Evolutionary conservation across 139 green algal genomes (phyloP).

Genomic region (Picochlorum sp.): DNA sequence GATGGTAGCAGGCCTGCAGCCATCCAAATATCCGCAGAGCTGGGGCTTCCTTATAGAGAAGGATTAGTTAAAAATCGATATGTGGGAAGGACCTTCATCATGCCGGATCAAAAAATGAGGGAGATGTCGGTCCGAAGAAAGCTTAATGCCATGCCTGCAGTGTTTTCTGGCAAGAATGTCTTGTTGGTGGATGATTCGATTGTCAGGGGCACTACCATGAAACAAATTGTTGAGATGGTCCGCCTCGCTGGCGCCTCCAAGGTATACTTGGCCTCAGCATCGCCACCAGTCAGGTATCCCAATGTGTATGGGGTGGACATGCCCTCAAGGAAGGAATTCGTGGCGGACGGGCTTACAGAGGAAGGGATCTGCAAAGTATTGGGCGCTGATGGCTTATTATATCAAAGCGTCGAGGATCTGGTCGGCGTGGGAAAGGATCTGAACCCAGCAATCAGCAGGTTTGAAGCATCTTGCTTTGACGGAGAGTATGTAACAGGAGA

Average conservation of each 20-base stretch:
- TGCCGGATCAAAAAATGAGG: slow-evolving; percentile 86
- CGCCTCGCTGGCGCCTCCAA: slow-evolving; percentile 77
- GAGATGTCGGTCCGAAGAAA: slow-evolving; percentile 85
- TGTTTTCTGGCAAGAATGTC: slow-evolving; percentile 84
- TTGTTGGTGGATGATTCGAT: slow-evolving; percentile 99
- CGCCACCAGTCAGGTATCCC: slow-evolving; percentile 83
- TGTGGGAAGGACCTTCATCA: slow-evolving; percentile 99
- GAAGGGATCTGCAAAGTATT: slow-evolving; percentile 65
- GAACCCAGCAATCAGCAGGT: slow-evolving; percentile 74
- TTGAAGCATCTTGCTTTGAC: slow-evolving; percentile 90
- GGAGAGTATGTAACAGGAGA: slow-evolving; percentile 77
- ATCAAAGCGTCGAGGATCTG: slow-evolving; percentile 79
- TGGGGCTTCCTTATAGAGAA: slow-evolving; percentile 88
- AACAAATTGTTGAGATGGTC: slow-evolving; percentile 94
- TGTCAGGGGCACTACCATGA: slow-evolving; percentile 93
- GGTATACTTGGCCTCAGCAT: slow-evolving; percentile 92
- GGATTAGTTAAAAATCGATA: slow-evolving; percentile 97
- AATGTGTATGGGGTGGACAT: slow-evolving; percentile 99
- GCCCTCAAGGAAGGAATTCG: slow-evolving; percentile 86
- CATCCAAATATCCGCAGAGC: slow-evolving; percentile 75
- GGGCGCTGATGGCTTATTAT: slow-evolving; percentile 85
- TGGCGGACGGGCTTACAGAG: slow-evolving; percentile 68
- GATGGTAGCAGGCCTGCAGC: slow-evolving; percentile 79
- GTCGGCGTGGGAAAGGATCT: slow-evolving; percentile 52
- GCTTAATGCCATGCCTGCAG: slow-evolving; percentile 91